Base-by-base conservation (phyloP, 305 asterid genomes). In the Fraxinus latifolia region DNA sequence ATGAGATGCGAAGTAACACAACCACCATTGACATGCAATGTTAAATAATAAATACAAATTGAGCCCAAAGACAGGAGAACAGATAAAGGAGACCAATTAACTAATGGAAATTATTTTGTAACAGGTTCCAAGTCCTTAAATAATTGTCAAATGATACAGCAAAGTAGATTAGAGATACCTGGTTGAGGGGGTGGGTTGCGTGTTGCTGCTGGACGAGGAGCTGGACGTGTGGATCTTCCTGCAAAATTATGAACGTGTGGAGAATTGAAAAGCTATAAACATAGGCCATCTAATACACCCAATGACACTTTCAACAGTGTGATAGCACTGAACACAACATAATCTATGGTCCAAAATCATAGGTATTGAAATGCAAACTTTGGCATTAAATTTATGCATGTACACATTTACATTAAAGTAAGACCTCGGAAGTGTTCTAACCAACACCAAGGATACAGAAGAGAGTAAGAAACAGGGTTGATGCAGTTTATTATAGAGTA, bases 211-310 rank as follows among this genome's bases (percentile, higher is more conserved):
- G 89, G 87, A 70, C 93, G 95, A 60, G 90, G 88, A 39, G 93
- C 87, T 5, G 93, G 89, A 58, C 96, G 93, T 3, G 96, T 68
- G 42, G 93, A 90, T 85, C 96, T 89, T 86, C 96, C 96, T 92
- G 88, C 23, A 83, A 58, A 80, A 70, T 80, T 11, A 81, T 42
- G 58, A 23, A 77, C 31, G 17, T 3, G 19, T 7, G 78, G 39
- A 78, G 76, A 19, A 58, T 19, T 58, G 25, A 17, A 58, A 1
- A 17, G 7, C 27, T 19, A 1, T 50, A 50, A 50, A 58, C 25
- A 58, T 58, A 1, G 27, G 7, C 29, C 12, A 58, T 58, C 29
- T 1, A 58, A 58, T 19, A 17, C 25, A 58, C 68, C 68, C 7
- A 58, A 58, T 7, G 11, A 19, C 68, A 58, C 68, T 19, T 58